A percentile compares a stretch with the other conserved stretches of the same genome.
phyloP scores from a whole-genome alignment of 2,329 filamentous ascomycete species.

The Nemania sp. region DNA sequence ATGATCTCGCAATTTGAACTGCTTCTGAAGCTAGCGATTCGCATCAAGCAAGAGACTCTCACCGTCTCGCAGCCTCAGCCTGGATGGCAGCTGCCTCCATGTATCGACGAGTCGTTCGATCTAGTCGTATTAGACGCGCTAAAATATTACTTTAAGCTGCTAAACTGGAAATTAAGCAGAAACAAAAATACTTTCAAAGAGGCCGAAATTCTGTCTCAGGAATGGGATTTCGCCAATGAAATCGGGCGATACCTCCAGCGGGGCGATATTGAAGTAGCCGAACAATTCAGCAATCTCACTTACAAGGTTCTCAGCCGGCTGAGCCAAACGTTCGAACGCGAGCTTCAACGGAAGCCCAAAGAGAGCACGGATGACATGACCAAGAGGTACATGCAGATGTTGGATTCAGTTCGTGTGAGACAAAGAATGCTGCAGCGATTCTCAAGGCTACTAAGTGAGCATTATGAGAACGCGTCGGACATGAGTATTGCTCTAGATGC shows the following conservation, averaged over 20 bases:
- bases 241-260: slow-evolving; percentile 89
- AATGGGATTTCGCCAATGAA: slow-evolving; percentile 97
- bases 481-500: slow-evolving; percentile 78
- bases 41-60: slow-evolving; percentile 88
- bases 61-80: slow-evolving; percentile 82
- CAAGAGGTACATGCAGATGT: slow-evolving; percentile 91
- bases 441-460: slow-evolving; percentile 83
- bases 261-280: slow-evolving; percentile 93
- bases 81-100: slow-evolving; percentile 93
- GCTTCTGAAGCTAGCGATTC: slow-evolving; percentile 84
- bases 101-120: slow-evolving; percentile 96
- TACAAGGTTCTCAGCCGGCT: slow-evolving; percentile 89
- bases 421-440: slow-evolving; percentile 97
- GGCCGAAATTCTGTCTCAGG: slow-evolving; percentile 93
- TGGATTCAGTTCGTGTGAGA: slow-evolving; percentile 93
- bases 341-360: slow-evolving; percentile 81
- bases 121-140: slow-evolving; percentile 87
- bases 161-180: slow-evolving; percentile 95
- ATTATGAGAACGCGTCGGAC: slow-evolving; percentile 96
- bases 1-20: slow-evolving; percentile 98
- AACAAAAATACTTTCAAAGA: slow-evolving; percentile 99
- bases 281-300: slow-evolving; percentile 93
- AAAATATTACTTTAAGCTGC: slow-evolving; percentile 97
- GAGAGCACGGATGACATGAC: slow-evolving; percentile 89
- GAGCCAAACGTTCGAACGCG: slow-evolving; percentile 87